Base-by-base conservation (phyloP, 1,284 basidiomycete species). In the Papiliotrema flavescens region DNA sequence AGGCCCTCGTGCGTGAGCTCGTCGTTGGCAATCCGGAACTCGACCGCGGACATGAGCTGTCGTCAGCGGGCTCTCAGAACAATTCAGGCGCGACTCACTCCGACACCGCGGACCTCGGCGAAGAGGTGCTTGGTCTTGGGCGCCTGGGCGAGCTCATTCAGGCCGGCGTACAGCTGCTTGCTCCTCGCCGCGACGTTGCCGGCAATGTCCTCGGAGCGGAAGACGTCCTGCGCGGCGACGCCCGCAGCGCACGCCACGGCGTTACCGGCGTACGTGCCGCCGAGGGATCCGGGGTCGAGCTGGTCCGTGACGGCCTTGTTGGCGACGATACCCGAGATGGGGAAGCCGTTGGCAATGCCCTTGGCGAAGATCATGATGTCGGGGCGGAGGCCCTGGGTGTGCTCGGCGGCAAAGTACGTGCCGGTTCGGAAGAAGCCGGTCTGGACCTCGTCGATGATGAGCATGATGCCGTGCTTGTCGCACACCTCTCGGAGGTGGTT, bases 291-390 rank as follows among this genome's bases (percentile, higher is more conserved):
- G 7, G 88, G 84, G 68, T 82, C 83, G 59, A 95, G 81, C 65
- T 80, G 84, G 72, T 90, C 88, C 54, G 89, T 92, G 53, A 95
- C 69, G 63, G 90, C 89, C 77, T 85, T 90, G 49, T 85, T 81
- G 61, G 87, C 87, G 50, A 91, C 83, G 42, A 97, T 83, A 24
- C 86, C 91, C 54, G 89, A 92, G 57, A 98, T 79, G 1, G 94
- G 94, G 83, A 95, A 96, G 14, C 75, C 75, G 63, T 75, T 74
- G 44, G 81, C 80, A 51, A 82, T 75, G 47, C 81, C 81, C 67
- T 98, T 98, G 43, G 95, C 94, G 61, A 92, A 87, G 49, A 88
- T 78, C 77, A 97, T 79, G 57, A 98, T 85, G 73, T 98, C 93
- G 6, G 94, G 92, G 54, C 82, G 80, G 49, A 96, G 86, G 7